Evolutionary conservation across 2,329 filamentous ascomycete genomes (phyloP).

Genomic region (Eutypella sp.): DNA sequence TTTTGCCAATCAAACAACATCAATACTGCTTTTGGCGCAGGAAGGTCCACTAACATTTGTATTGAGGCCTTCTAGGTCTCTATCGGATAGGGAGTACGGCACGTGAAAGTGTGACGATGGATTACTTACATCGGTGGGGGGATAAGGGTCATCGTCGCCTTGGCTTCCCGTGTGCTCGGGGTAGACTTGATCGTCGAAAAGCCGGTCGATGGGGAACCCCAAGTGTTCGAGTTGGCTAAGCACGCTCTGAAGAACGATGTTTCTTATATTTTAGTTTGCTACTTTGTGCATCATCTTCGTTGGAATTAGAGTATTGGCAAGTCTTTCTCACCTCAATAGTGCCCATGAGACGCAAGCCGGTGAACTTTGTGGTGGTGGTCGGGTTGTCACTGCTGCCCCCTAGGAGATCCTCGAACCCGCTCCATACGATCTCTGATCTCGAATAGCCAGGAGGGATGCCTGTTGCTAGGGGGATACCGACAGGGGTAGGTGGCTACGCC

Average conservation of each 20-base stretch:
- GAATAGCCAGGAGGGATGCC: background rate
- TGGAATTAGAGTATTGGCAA: background rate
- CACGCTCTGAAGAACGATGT: no score
- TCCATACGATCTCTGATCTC: background rate
- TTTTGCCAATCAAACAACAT: no score
- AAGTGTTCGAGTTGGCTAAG: no score
- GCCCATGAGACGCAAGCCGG: background rate
- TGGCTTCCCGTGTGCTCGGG: background rate
- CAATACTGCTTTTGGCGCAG: no score
- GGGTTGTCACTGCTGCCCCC: background rate
- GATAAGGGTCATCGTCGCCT: background rate
- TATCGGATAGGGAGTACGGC: no score
- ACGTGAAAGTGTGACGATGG: no score
- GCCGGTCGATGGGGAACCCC: no score
- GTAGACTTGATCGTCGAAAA: background rate
- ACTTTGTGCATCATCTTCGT: no score
- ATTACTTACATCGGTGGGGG: background rate
- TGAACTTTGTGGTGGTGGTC: background rate
- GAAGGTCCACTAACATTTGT: no score
- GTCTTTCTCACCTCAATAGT: background rate
- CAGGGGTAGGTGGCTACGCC: no score
- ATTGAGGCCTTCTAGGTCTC: no score
- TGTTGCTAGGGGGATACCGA: background rate
- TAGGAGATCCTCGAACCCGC: background rate
- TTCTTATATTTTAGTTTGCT: no score